phyloP scores from a whole-genome alignment of 371 early-diverging fungal genomes.

The Mucor mucedo region DNA sequence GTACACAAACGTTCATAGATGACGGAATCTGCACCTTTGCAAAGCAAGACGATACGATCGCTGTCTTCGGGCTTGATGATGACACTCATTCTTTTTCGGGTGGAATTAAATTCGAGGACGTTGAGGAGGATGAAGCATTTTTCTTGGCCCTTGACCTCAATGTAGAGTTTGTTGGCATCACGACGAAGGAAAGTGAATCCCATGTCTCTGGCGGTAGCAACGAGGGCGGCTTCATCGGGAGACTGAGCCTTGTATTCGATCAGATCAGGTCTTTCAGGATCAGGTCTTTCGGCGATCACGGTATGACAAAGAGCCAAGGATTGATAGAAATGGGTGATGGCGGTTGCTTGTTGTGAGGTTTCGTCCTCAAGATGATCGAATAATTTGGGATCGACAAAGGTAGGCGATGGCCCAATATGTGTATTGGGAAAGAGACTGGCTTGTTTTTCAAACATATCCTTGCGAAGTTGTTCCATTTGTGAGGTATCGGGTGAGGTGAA shows the following conservation, averaged over 20 bases:
- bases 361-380: constrained; percentile 41
- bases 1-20: constrained; percentile 79
- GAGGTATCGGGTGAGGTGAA: background rate
- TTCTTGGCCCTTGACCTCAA: constrained; percentile 75
- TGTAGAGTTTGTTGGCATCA: constrained; percentile 58
- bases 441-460: constrained; percentile 50
- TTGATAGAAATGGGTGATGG: constrained; percentile 75
- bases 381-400: constrained; percentile 50
- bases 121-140: constrained; percentile 68
- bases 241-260: constrained; percentile 91
- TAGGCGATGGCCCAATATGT: constrained; percentile 43
- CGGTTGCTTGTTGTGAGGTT: constrained; percentile 58
- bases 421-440: constrained; percentile 38
- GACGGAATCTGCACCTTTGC: constrained; percentile 97
- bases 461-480: constrained; percentile 31
- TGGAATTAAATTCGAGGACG: constrained; percentile 83
- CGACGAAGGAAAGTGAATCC: constrained; percentile 86
- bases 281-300: constrained; percentile 67
- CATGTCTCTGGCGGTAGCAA: constrained; percentile 87
- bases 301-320: constrained; percentile 81
- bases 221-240: constrained; percentile 94
- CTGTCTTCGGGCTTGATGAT: constrained; percentile 70
- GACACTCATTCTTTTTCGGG: constrained; percentile 87
- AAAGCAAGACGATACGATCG: constrained; percentile 80
- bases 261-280: constrained; percentile 41